Percentiles rank a stretch among this genome's conserved stretches.
These are phyloP conservation scores for Carallia brachiata DNA, from an alignment of 345 rosid species.

Conservation along the genomic window DNA sequence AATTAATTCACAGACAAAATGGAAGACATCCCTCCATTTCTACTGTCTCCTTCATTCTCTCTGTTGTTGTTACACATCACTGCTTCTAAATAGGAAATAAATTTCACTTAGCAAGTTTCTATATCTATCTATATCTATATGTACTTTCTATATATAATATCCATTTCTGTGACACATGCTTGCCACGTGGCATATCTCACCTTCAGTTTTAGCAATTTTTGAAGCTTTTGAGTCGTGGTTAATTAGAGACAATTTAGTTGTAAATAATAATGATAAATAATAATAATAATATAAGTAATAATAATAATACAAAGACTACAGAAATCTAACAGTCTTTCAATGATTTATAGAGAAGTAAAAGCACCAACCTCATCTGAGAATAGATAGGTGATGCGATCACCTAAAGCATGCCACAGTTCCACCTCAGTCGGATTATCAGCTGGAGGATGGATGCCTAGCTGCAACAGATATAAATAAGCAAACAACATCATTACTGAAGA, in stretches of 20 bases:
- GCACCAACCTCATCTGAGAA: slow-evolving; percentile 78
- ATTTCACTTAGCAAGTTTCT: not conserved
- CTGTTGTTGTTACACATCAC: not conserved
- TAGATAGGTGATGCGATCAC: slow-evolving; percentile 46
- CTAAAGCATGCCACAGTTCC: slow-evolving; percentile 61
- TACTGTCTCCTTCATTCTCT: not conserved
- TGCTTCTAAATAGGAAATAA: not conserved
- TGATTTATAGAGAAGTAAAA: too few relatives aligned
- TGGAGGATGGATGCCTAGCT: slow-evolving; percentile 62
- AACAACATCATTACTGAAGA: slow-evolving; percentile 3
- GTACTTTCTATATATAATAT: too few relatives aligned
- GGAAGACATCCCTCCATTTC: not conserved
- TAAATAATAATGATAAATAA: too few relatives aligned
- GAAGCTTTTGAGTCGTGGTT: too few relatives aligned
- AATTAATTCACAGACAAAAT: too few relatives aligned
- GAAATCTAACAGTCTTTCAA: too few relatives aligned
- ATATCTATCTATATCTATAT: not conserved
- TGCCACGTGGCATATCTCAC: too few relatives aligned
- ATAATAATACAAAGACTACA: too few relatives aligned
- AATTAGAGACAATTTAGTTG: too few relatives aligned
- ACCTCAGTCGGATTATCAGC: slow-evolving; percentile 45
- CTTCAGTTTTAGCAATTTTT: too few relatives aligned
- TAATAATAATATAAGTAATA: too few relatives aligned
- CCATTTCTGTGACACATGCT: too few relatives aligned
- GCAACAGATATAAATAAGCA: slow-evolving; percentile 27